These are phyloP conservation scores for Septoria petroselini DNA, from an alignment of 2,329 filamentous ascomycete genomes.

Conservation along the genomic window DNA sequence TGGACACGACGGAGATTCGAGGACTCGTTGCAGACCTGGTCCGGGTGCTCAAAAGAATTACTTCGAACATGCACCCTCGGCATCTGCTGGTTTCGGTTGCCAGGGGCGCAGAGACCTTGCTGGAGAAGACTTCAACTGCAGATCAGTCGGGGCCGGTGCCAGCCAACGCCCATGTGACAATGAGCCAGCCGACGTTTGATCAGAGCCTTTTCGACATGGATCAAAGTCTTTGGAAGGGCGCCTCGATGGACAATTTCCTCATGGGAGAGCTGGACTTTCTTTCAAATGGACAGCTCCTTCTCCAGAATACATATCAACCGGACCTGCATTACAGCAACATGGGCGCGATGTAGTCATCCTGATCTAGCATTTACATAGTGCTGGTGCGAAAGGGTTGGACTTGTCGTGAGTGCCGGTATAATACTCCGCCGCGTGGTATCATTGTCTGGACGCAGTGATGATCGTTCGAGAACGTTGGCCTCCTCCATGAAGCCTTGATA, in stretches of 20 bases:
- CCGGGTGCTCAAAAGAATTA: constrained; percentile 30
- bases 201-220: constrained; percentile 32
- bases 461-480: no score
- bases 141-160: constrained; percentile 24
- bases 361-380: background rate
- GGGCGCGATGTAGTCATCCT: constrained; percentile 20
- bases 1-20: constrained; percentile 32
- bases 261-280: constrained; percentile 36
- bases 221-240: constrained; percentile 24
- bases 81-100: constrained; percentile 34
- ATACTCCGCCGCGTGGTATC: no score
- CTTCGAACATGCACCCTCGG: constrained; percentile 33
- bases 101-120: constrained; percentile 29
- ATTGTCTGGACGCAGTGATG: no score
- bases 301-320: constrained; percentile 29
- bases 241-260: constrained; percentile 32
- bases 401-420: background rate
- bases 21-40: constrained; percentile 29
- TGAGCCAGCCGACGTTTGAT: constrained; percentile 33
- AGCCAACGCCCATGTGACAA: constrained; percentile 32
- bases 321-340: constrained; percentile 27
- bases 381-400: background rate
- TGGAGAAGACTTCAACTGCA: constrained; percentile 26
- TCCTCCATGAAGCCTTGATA: background rate
- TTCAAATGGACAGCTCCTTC: constrained; percentile 26